Evolutionary conservation across 306 rosid species (phyloP).

Genomic region (Citrullus amarus): DNA sequence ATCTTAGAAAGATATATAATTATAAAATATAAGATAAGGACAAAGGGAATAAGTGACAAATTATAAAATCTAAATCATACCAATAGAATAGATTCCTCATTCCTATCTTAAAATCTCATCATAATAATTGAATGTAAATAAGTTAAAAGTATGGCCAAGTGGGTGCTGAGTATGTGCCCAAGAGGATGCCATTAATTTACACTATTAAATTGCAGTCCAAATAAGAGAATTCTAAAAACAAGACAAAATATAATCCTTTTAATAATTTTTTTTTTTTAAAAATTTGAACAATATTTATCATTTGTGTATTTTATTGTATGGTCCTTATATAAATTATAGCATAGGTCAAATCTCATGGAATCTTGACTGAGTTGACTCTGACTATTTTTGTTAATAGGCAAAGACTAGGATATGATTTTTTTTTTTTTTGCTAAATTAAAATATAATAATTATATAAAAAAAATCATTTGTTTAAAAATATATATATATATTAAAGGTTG

Average conservation of each 20-base stretch:
- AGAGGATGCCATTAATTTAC: slow-evolving; percentile 1
- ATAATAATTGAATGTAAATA: not conserved
- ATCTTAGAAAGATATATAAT: not conserved
- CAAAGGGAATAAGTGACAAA: not conserved
- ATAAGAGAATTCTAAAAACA: not conserved
- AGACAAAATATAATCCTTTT: not conserved
- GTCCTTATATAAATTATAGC: not conserved
- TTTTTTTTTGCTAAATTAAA: no score
- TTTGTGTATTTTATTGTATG: no score
- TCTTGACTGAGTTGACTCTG: not conserved
- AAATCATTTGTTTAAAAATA: no score
- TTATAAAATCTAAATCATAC: not conserved
- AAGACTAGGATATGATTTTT: no score
- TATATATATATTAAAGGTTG: no score
- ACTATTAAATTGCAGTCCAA: not conserved
- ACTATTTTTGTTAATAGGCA: no score
- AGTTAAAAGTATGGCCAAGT: not conserved
- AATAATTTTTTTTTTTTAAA: not conserved
- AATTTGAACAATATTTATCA: no score
- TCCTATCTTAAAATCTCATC: not conserved
- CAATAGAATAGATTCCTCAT: not conserved
- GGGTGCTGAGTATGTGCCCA: slow-evolving; percentile 5
- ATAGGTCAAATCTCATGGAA: not conserved
- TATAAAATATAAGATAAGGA: not conserved
- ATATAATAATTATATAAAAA: no score